A percentile compares a stretch with the other conserved stretches of the same genome.
Conservation (phyloP, 345 rosid genomes). For the Acer saccharum region DNA sequence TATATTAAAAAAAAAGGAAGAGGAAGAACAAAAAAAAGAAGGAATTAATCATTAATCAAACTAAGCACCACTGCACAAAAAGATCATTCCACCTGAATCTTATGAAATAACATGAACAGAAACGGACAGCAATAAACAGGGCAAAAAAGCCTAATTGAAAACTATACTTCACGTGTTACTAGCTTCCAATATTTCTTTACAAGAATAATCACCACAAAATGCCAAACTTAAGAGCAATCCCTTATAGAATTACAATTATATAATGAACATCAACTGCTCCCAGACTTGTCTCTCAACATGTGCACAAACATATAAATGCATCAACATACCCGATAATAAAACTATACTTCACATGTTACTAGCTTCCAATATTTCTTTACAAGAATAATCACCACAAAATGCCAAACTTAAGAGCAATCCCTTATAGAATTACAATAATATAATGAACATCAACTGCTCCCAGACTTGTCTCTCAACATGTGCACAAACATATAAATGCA, state of each 20-base stretch:
- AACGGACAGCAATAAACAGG: neutral
- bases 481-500: constrained; percentile 21
- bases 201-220: neutral
- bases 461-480: neutral
- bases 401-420: neutral
- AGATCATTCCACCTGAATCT: neutral
- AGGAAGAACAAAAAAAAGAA: neutral
- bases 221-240: neutral
- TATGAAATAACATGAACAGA: neutral
- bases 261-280: constrained; percentile 13
- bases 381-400: neutral
- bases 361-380: neutral
- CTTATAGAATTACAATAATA: neutral
- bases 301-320: constrained; percentile 21
- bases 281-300: neutral
- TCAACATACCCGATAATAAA: too few species aligned
- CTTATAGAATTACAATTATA: neutral
- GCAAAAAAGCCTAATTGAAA: neutral
- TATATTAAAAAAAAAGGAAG: neutral
- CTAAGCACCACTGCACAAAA: constrained; percentile 11
- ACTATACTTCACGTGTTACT: neutral
- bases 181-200: neutral
- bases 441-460: constrained; percentile 13
- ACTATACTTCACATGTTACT: neutral
- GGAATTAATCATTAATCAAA: neutral